These are phyloP conservation scores for Beauveria sp. DNA, from an alignment of 2,329 filamentous ascomycete species.

Conservation along the genomic window DNA sequence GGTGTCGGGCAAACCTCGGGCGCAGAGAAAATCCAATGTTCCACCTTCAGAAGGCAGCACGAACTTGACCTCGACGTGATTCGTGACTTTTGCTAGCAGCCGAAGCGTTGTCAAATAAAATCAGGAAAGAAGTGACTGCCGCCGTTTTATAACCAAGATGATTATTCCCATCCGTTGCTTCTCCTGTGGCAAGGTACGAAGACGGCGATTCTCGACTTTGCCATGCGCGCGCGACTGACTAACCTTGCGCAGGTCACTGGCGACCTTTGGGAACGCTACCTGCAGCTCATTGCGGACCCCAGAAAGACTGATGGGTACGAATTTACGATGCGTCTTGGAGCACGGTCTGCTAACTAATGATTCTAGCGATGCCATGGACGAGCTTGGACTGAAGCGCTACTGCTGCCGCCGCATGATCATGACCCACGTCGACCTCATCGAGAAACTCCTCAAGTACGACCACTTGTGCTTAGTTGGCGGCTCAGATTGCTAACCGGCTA, in stretches of 20 bases:
- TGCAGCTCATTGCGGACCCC: conserved; percentile 72
- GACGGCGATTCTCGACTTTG: conserved; percentile 1
- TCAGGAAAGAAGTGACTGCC: background rate
- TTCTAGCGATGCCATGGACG: conserved; percentile 85
- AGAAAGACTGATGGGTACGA: conserved; percentile 65
- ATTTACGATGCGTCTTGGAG: background rate
- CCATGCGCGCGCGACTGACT: conserved; percentile 19
- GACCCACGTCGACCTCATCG: conserved; percentile 97
- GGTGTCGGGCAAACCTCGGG: conserved; percentile 24
- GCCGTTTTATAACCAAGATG: conserved; percentile 52
- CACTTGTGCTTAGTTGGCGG: background rate
- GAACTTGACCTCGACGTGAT: background rate
- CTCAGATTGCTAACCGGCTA: background rate
- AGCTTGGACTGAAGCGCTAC: conserved; percentile 88
- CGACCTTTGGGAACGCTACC: conserved; percentile 94
- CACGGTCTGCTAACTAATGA: conserved; percentile 17
- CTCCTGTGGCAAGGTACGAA: conserved; percentile 89
- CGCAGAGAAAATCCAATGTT: conserved; percentile 5
- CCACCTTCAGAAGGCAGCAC: background rate
- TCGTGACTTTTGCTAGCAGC: background rate
- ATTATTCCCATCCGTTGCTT: conserved; percentile 99
- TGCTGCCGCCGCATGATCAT: conserved; percentile 99
- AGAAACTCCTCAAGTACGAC: conserved; percentile 87
- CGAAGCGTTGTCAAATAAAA: background rate
- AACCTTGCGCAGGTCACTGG: conserved; percentile 68